These are phyloP conservation scores for Selaginella tamariscina DNA, from an alignment of 75 land plant species.

Conservation along the genomic window DNA sequence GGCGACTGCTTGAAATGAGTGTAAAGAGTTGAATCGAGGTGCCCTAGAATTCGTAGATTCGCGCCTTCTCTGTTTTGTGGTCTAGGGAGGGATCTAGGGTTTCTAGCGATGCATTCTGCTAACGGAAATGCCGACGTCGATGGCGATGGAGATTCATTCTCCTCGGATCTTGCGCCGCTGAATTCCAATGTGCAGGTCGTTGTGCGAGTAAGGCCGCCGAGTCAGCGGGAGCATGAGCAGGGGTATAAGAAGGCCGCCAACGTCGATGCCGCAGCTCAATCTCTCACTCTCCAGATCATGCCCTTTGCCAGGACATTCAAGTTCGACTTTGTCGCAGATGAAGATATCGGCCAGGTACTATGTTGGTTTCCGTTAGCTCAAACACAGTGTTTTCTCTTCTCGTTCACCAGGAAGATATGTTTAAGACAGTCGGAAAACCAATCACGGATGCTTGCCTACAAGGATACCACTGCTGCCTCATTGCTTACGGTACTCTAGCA, in stretches of 20 bases:
- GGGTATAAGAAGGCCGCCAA: conserved; percentile 14
- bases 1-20: too few species aligned
- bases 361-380: not conserved
- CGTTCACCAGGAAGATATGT: conserved; percentile 20
- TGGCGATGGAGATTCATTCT: not conserved
- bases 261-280: conserved; percentile 15
- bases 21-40: not conserved
- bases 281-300: conserved; percentile 11
- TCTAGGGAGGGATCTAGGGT: conserved; percentile 3
- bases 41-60: not conserved
- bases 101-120: not conserved
- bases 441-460: conserved; percentile 27
- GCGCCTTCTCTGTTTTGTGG: not conserved
- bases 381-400: not conserved
- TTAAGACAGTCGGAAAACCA: conserved; percentile 18
- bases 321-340: conserved; percentile 23
- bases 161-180: not conserved
- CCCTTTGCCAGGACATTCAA: conserved; percentile 14
- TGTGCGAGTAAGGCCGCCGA: conserved; percentile 19
- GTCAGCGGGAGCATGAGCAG: conserved; percentile 16
- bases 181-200: conserved; percentile 16
- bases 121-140: not conserved
- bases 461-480: conserved; percentile 25
- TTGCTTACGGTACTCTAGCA: conserved; percentile 16
- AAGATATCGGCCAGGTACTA: conserved; percentile 12